phyloP scores from a whole-genome alignment of 345 rosid species.

The Hibiscus syriacus region DNA sequence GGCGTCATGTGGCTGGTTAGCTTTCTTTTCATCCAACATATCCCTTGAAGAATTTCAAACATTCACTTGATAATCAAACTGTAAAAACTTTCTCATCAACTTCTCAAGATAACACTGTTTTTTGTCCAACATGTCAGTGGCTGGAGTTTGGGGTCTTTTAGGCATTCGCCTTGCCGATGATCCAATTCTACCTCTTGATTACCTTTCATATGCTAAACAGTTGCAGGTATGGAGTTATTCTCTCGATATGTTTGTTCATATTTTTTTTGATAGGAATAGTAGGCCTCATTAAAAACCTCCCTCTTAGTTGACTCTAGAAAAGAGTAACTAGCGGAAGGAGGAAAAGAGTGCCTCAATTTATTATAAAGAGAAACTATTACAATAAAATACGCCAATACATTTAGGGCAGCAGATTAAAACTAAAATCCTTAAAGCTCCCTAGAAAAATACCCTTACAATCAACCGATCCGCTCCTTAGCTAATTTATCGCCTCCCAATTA shows the following conservation, averaged over 20 bases:
- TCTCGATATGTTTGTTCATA: background rate
- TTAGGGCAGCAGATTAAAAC: too few relatives aligned
- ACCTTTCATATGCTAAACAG: slow-evolving; percentile 58
- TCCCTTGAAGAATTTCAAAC: background rate
- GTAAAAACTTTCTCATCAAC: background rate
- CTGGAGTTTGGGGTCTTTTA: slow-evolving; percentile 84
- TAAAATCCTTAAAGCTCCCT: too few relatives aligned
- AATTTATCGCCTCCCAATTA: too few relatives aligned
- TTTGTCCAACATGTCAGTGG: slow-evolving; percentile 38
- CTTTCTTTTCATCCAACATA: slow-evolving; percentile 1
- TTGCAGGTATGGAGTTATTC: slow-evolving; percentile 35
- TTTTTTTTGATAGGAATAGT: too few relatives aligned
- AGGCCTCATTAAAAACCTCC: too few relatives aligned
- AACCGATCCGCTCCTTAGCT: too few relatives aligned
- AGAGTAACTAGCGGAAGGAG: too few relatives aligned
- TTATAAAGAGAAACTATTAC: too few relatives aligned
- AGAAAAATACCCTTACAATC: too few relatives aligned
- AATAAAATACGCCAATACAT: too few relatives aligned
- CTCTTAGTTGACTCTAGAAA: too few relatives aligned
- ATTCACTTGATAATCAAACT: background rate
- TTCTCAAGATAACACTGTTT: background rate
- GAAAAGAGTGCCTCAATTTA: too few relatives aligned
- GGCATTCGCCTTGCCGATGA: slow-evolving; percentile 81
- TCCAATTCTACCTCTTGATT: slow-evolving; percentile 62
- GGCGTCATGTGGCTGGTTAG: slow-evolving; percentile 91